A percentile compares a stretch with the other conserved stretches of the same genome.
Evolutionary conservation across 2,329 filamentous ascomycete species (phyloP).

Genomic region (Biscogniauxia sp.): DNA sequence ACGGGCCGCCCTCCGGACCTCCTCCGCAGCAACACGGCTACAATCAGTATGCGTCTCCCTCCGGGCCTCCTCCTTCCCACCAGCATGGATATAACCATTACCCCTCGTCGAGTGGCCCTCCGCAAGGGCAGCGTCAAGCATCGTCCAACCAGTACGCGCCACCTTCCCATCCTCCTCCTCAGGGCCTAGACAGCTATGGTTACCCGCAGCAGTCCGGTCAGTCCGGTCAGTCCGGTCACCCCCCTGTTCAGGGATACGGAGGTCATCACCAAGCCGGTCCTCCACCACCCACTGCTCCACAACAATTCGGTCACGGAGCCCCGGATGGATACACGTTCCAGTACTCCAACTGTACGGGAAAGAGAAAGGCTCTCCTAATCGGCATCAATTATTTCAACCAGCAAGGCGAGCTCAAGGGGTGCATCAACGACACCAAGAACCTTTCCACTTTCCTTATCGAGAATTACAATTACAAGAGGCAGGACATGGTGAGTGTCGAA

Average conservation of each 20-base stretch:
- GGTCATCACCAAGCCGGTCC: slow-evolving; percentile 33
- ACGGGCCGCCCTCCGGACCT: slow-evolving; percentile 29
- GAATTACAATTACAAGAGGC: slow-evolving; percentile 67
- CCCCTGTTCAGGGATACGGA: slow-evolving; percentile 28
- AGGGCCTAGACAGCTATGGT: slow-evolving; percentile 45
- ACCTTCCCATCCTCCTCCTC: slow-evolving; percentile 39
- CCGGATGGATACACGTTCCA: slow-evolving; percentile 69
- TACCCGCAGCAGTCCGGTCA: slow-evolving; percentile 36
- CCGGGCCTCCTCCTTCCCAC: slow-evolving; percentile 14
- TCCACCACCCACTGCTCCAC: slow-evolving; percentile 48
- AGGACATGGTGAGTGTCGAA: slow-evolving; percentile 62
- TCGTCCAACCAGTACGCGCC: slow-evolving; percentile 22
- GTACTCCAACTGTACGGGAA: slow-evolving; percentile 72
- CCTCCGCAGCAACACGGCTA: slow-evolving; percentile 29
- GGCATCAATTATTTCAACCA: slow-evolving; percentile 81
- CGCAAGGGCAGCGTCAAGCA: not conserved
- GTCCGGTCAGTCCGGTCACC: not conserved
- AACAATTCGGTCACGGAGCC: slow-evolving; percentile 66
- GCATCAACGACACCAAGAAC: slow-evolving; percentile 80
- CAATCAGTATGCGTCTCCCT: slow-evolving; percentile 22
- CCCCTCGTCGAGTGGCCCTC: not conserved
- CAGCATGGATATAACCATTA: slow-evolving; percentile 6
- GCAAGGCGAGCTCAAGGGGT: slow-evolving; percentile 68
- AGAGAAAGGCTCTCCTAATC: slow-evolving; percentile 71
- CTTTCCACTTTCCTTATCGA: slow-evolving; percentile 69